These are phyloP conservation scores for Colletotrichum tropicale DNA, from an alignment of 2,329 filamentous ascomycete species.

Conservation along the genomic window DNA sequence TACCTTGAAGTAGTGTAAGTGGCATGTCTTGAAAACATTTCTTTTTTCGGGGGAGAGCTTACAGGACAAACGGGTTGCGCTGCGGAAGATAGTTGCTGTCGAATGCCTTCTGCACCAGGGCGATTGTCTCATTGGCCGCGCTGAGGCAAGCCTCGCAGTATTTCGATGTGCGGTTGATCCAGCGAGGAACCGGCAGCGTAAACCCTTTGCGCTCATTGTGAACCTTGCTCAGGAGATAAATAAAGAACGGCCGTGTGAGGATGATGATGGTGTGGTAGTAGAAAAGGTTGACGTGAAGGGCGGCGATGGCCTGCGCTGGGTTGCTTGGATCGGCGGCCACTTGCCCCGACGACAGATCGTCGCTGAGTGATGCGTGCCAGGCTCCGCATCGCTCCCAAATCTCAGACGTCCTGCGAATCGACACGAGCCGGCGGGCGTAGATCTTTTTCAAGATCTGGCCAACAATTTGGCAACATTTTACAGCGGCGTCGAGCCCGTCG, in stretches of 20 bases:
- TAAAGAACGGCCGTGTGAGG: conserved; percentile 67
- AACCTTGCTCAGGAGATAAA: conserved; percentile 56
- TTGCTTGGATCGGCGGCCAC: conserved; percentile 43
- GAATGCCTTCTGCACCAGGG: conserved; percentile 48
- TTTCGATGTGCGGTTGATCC: conserved; percentile 27
- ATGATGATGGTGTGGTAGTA: conserved; percentile 68
- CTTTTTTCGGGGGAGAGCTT: conserved; percentile 29
- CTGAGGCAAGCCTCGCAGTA: conserved; percentile 54
- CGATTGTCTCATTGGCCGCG: conserved; percentile 54
- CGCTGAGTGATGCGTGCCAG: conserved; percentile 55
- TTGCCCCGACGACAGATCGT: conserved; percentile 54
- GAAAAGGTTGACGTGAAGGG: conserved; percentile 66
- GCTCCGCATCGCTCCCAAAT: conserved; percentile 57
- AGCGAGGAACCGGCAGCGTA: conserved; percentile 13
- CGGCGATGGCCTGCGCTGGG: conserved; percentile 58
- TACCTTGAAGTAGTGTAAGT: conserved; percentile 43
- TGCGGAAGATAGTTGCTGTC: conserved; percentile 50
- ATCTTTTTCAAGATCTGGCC: conserved; percentile 63
- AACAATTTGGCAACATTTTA: conserved; percentile 62
- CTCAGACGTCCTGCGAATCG: conserved; percentile 59
- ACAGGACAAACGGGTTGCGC: conserved; percentile 63
- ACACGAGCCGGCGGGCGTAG: conserved; percentile 65
- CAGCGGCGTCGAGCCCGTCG: conserved; percentile 55
- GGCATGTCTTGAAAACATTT: neutral
- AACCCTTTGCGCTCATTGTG: conserved; percentile 33